Conservation (phyloP, 768 basidiomycete genomes). For the Lactarius sp. region DNA sequence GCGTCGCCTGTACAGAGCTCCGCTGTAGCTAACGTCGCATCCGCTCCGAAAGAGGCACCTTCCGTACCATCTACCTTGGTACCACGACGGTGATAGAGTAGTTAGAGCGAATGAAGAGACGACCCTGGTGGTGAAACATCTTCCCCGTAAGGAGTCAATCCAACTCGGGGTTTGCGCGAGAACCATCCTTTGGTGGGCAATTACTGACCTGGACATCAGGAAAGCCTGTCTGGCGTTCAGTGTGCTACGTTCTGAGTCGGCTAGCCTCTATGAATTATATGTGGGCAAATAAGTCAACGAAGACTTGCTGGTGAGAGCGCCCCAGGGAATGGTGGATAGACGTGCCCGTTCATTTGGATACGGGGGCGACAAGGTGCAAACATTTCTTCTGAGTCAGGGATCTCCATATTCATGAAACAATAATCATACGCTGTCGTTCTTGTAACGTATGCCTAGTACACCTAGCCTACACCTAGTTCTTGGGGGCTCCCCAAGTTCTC, state of each 20-base stretch:
- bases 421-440: background rate
- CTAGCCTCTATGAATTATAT: background rate
- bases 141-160: background rate
- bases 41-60: background rate
- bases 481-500: background rate
- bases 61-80: background rate
- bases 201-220: background rate
- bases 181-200: background rate
- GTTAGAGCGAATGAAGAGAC: background rate
- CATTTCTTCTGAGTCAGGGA: background rate
- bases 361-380: no score
- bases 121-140: background rate
- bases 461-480: no score
- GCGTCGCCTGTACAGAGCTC: background rate
- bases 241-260: background rate
- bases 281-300: background rate
- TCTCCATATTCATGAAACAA: background rate
- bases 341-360: background rate
- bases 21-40: background rate
- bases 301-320: background rate
- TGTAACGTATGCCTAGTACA: background rate
- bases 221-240: background rate
- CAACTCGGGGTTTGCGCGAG: background rate
- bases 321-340: background rate
- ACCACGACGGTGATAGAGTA: background rate